A percentile compares a stretch with the other conserved stretches of the same genome.
phyloP scores from a whole-genome alignment of 768 basidiomycete species.

The Macrolepiota fuliginosa region DNA sequence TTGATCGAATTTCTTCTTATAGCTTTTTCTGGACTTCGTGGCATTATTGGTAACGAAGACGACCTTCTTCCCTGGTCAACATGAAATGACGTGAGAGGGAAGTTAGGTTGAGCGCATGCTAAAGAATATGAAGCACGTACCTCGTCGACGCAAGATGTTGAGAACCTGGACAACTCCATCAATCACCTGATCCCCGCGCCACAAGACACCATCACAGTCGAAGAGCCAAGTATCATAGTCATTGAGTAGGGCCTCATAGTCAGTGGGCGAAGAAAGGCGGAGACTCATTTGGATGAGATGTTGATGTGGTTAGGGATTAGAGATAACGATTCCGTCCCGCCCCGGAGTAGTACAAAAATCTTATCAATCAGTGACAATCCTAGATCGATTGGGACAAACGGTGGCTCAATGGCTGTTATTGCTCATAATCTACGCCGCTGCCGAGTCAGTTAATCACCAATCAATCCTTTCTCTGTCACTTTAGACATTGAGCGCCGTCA shows the following conservation, averaged over 20 bases:
- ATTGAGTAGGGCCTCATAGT: conserved; percentile 50
- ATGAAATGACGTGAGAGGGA: conserved; percentile 13
- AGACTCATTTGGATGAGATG: conserved; percentile 27
- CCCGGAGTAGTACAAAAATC: background rate
- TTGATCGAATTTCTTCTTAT: conserved; percentile 90
- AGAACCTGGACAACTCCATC: conserved; percentile 80
- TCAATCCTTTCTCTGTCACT: background rate
- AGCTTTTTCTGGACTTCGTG: conserved; percentile 83
- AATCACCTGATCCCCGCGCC: conserved; percentile 79
- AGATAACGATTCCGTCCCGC: background rate
- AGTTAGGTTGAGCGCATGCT: conserved; percentile 1
- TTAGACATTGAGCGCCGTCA: background rate
- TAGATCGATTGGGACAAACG: background rate
- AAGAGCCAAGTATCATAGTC: conserved; percentile 94
- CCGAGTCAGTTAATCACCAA: background rate
- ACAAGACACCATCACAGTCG: conserved; percentile 95
- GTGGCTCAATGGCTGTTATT: background rate
- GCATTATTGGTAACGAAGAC: conserved; percentile 98
- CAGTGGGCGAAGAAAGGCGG: conserved; percentile 37
- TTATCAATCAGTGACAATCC: conserved; percentile 1
- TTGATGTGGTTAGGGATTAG: background rate
- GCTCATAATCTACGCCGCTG: too few relatives aligned
- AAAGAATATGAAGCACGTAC: conserved; percentile 41
- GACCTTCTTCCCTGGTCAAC: conserved; percentile 66
- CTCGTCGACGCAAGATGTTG: conserved; percentile 62